phyloP scores from a whole-genome alignment of 23 red algal genomes.

The Chondrus crispus region DNA sequence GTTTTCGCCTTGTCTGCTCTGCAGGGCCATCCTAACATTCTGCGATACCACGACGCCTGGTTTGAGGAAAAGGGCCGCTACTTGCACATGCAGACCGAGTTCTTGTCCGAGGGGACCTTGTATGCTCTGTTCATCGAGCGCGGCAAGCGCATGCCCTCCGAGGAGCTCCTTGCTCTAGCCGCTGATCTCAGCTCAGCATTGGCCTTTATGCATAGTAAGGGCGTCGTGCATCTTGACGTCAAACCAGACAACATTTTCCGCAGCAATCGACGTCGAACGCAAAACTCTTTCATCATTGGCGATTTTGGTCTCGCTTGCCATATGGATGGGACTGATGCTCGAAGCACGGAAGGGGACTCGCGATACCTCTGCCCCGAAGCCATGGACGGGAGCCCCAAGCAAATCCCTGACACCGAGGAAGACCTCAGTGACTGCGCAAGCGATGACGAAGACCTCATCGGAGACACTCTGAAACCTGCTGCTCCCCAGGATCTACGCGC shows the following conservation, averaged over 20 bases:
- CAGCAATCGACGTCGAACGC: background rate
- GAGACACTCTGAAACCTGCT: too few relatives aligned
- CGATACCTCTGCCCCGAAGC: conserved; percentile 85
- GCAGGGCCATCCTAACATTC: conserved; percentile 71
- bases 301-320: conserved; percentile 41
- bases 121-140: conserved; percentile 29
- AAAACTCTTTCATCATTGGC: conserved; percentile 26
- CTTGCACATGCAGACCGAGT: conserved; percentile 87
- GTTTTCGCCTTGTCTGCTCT: conserved; percentile 81
- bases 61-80: conserved; percentile 70
- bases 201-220: conserved; percentile 67
- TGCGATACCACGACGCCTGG: conserved; percentile 90
- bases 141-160: background rate
- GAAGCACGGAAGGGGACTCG: conserved; percentile 80
- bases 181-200: conserved; percentile 68
- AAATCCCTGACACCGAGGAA: too few relatives aligned
- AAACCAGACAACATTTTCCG: conserved; percentile 92
- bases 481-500: too few relatives aligned
- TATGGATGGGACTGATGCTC: conserved; percentile 37
- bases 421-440: too few relatives aligned
- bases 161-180: conserved; percentile 55
- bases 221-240: conserved; percentile 87
- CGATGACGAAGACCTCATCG: too few relatives aligned
- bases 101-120: conserved; percentile 57
- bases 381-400: too few relatives aligned